A percentile compares a stretch with the other conserved stretches of the same genome.
These are phyloP conservation scores for Sporothrix protearum DNA, from an alignment of 2,329 filamentous ascomycete species.

Conservation along the genomic window DNA sequence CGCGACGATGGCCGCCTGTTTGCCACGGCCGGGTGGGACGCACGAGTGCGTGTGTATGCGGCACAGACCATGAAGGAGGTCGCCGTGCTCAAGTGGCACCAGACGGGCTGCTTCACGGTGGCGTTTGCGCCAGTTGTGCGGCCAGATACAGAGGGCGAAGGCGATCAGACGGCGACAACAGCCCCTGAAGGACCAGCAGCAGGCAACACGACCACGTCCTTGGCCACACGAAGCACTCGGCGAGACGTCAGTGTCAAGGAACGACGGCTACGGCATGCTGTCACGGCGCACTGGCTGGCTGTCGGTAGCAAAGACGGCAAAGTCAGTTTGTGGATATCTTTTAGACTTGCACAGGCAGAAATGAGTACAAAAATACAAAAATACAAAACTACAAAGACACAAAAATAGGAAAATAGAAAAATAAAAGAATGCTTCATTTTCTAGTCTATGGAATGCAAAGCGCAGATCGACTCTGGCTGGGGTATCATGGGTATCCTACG, in stretches of 20 bases:
- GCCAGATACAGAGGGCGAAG: not conserved
- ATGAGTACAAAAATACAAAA: not conserved
- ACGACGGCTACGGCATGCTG: conserved; percentile 60
- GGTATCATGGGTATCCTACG: conserved; percentile 24
- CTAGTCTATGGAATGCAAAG: not conserved
- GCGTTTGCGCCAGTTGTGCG: conserved; percentile 58
- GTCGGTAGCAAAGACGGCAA: conserved; percentile 93
- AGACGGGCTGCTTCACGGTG: conserved; percentile 77
- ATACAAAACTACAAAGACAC: too few relatives aligned
- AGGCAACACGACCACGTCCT: not conserved
- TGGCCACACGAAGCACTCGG: not conserved
- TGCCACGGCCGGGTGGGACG: conserved; percentile 91
- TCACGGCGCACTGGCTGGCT: conserved; percentile 79
- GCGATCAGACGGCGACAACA: not conserved
- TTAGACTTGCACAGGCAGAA: conserved; percentile 36
- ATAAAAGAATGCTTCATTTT: not conserved
- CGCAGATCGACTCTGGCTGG: not conserved
- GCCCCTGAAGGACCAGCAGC: not conserved
- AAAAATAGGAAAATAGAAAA: not conserved
- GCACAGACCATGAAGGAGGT: conserved; percentile 77
- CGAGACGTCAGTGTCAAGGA: conserved; percentile 55
- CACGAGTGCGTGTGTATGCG: conserved; percentile 75
- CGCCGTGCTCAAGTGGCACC: conserved; percentile 92
- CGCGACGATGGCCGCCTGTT: conserved; percentile 79
- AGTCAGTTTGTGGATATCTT: conserved; percentile 93